phyloP scores from a whole-genome alignment of 1,284 basidiomycete genomes.

The Malassezia obtusa region DNA sequence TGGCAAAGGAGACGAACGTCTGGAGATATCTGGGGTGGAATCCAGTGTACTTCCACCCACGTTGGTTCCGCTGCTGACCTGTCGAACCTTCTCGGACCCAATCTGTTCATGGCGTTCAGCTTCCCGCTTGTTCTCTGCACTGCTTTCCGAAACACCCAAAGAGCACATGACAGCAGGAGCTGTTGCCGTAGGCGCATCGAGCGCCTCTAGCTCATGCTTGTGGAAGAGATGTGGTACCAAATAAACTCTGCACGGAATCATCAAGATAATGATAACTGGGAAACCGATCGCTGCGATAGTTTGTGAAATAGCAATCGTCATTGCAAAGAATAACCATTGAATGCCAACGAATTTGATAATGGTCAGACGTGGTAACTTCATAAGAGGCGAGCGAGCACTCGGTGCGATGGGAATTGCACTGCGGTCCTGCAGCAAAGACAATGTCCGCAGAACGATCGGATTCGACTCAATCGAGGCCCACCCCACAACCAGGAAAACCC shows the following conservation, averaged over 20 bases:
- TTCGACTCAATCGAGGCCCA: constrained; percentile 63
- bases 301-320: constrained; percentile 83
- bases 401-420: constrained; percentile 16
- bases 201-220: constrained; percentile 64
- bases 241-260: constrained; percentile 70
- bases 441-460: constrained; percentile 70
- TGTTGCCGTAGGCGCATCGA: constrained; percentile 75
- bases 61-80: too few species aligned
- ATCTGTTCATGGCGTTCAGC: too few species aligned
- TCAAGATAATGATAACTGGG: constrained; percentile 74
- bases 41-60: too few species aligned
- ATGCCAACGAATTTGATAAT: constrained; percentile 69
- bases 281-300: constrained; percentile 72
- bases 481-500: constrained; percentile 46
- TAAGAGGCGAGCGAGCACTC: constrained; percentile 53
- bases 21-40: too few species aligned
- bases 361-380: constrained; percentile 62
- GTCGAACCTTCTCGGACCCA: too few species aligned
- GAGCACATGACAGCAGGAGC: constrained; percentile 43
- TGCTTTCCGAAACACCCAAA: constrained; percentile 18
- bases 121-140: background rate
- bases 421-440: constrained; percentile 70
- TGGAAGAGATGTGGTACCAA: constrained; percentile 72
- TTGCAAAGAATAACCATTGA: constrained; percentile 75
- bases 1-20: too few species aligned